Conservation (phyloP, 2,329 filamentous ascomycete species). For the Thelonectria rubi region DNA sequence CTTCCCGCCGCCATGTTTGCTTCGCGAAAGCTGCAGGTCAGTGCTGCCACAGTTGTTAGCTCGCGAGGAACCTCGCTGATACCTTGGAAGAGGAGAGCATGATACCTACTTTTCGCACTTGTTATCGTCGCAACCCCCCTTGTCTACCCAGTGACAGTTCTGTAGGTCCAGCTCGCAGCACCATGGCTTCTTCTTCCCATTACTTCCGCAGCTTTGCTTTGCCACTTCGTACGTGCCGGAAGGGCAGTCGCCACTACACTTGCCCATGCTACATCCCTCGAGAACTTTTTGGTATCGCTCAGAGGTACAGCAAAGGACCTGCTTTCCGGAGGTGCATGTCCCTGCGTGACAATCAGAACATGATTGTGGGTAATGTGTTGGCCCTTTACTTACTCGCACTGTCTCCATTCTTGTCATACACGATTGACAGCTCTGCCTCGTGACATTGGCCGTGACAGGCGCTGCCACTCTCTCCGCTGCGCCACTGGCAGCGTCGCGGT, state of each 20-base stretch:
- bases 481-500: not conserved
- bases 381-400: too few species aligned
- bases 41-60: not conserved
- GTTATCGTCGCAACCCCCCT: slow-evolving; percentile 1
- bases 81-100: not conserved
- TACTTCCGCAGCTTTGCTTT: not conserved
- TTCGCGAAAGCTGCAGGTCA: not conserved
- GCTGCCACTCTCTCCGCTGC: not conserved
- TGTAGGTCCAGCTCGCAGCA: not conserved
- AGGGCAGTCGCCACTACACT: not conserved
- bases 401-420: not conserved
- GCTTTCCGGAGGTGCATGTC: not conserved
- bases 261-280: not conserved
- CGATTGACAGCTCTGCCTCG: not conserved
- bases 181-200: not conserved
- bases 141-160: not conserved
- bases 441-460: slow-evolving; percentile 1
- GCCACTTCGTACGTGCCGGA: not conserved
- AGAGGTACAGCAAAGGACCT: not conserved
- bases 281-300: not conserved
- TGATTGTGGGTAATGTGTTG: too few species aligned
- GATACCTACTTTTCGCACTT: not conserved
- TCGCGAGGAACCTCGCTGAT: not conserved
- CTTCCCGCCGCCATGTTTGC: not conserved
- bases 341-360: not conserved